A percentile compares a stretch with the other conserved stretches of the same genome.
These are phyloP conservation scores for Schwanniomyces occidentalis DNA, from an alignment of 805 yeast genomes.

Conservation along the genomic window DNA sequence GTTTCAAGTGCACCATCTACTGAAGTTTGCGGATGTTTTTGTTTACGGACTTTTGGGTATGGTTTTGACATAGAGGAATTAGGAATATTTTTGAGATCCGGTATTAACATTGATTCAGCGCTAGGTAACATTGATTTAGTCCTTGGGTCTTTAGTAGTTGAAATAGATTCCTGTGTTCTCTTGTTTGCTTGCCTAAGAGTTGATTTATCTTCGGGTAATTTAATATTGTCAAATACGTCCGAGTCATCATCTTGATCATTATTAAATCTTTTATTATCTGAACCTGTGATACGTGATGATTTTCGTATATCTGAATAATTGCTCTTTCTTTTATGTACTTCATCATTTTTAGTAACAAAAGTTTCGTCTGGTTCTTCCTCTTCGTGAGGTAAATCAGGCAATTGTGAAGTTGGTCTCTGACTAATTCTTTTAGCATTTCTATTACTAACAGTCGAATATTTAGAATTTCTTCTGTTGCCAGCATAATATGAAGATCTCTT, in stretches of 20 bases:
- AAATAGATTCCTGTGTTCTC: not conserved
- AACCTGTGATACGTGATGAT: slow-evolving; percentile 8
- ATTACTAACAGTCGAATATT: slow-evolving; percentile 11
- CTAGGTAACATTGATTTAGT: slow-evolving; percentile 32
- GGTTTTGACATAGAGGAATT: slow-evolving; percentile 11
- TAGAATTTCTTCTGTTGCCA: slow-evolving; percentile 27
- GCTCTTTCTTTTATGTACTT: slow-evolving; percentile 17
- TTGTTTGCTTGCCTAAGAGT: too few species aligned
- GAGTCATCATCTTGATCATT: slow-evolving; percentile 27
- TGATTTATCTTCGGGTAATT: slow-evolving; percentile 43
- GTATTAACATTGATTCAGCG: slow-evolving; percentile 37
- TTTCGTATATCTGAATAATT: slow-evolving; percentile 8
- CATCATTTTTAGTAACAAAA: slow-evolving; percentile 37
- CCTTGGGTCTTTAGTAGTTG: slow-evolving; percentile 8
- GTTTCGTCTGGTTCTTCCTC: slow-evolving; percentile 34
- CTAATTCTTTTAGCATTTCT: slow-evolving; percentile 9
- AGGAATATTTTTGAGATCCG: slow-evolving; percentile 18
- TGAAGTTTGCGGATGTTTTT: not conserved
- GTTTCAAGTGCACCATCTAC: slow-evolving; percentile 9
- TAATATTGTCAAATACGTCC: slow-evolving; percentile 45
- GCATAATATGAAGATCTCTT: slow-evolving; percentile 42
- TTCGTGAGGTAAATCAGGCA: slow-evolving; percentile 29
- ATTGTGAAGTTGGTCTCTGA: slow-evolving; percentile 25
- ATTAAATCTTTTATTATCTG: slow-evolving; percentile 23
- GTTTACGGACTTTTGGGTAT: slow-evolving; percentile 21